Evolutionary conservation across 345 rosid genomes (phyloP).

Genomic region (Rhodamnia rubescens): DNA sequence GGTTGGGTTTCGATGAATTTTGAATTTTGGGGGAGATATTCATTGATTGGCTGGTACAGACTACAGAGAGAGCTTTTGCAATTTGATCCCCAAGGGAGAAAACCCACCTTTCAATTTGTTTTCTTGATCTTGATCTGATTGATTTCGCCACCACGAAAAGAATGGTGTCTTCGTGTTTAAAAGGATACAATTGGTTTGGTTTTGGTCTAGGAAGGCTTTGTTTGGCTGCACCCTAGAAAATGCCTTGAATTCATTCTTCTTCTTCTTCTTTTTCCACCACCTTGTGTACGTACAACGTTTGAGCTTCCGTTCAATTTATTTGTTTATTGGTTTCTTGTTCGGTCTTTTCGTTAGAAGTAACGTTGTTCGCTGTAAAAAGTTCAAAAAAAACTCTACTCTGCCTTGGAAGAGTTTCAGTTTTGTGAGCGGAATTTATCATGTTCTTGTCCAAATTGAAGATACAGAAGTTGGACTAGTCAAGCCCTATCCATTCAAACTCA

Average conservation of each 20-base stretch:
- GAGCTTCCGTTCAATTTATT: not conserved
- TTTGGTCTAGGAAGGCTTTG: not conserved
- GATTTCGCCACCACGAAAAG: not conserved
- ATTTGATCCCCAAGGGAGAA: not conserved
- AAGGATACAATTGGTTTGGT: not conserved
- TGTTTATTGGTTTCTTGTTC: not conserved
- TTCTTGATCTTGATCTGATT: not conserved
- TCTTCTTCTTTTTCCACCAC: not conserved
- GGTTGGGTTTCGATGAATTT: conserved; percentile 4
- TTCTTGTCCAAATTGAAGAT: not conserved
- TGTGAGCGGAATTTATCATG: not conserved
- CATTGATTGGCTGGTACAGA: not conserved
- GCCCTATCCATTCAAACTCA: not conserved
- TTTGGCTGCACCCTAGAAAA: not conserved
- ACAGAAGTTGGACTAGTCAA: not conserved
- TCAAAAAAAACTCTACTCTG: not conserved
- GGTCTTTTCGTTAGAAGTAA: not conserved
- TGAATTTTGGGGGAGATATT: not conserved
- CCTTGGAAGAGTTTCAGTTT: not conserved
- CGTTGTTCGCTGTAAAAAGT: not conserved
- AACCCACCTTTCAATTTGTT: not conserved
- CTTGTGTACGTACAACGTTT: not conserved
- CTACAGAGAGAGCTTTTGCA: not conserved
- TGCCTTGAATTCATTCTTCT: not conserved
- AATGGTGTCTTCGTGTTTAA: not conserved